Evolutionary conservation across 2,329 filamentous ascomycete genomes (phyloP).

Genomic region (Fusarium chuoi): DNA sequence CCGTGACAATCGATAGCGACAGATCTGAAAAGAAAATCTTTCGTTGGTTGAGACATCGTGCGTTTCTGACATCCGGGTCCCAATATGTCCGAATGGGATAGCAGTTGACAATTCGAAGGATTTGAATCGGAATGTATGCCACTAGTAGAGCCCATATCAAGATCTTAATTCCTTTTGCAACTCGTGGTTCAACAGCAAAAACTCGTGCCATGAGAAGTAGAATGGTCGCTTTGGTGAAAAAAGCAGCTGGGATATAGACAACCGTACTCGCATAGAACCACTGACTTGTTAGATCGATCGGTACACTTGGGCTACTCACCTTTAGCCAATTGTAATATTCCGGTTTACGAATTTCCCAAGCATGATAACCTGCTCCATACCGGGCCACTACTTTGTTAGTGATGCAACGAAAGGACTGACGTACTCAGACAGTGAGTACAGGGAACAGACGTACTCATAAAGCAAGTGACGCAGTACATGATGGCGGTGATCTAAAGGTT

Average conservation of each 20-base stretch:
- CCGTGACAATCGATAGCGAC: conserved; percentile 28
- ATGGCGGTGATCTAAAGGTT: conserved; percentile 19
- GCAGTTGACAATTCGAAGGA: conserved; percentile 56
- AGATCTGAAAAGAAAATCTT: conserved; percentile 39
- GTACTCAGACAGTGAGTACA: too few species aligned
- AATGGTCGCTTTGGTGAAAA: conserved; percentile 40
- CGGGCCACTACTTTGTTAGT: conserved; percentile 31
- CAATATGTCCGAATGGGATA: conserved; percentile 55
- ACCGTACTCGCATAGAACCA: conserved; percentile 39
- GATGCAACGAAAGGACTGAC: neutral
- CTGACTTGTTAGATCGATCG: conserved; percentile 1
- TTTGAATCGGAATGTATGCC: conserved; percentile 25
- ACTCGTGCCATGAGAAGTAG: conserved; percentile 38
- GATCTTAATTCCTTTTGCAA: conserved; percentile 27
- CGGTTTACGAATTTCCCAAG: conserved; percentile 31
- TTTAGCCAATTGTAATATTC: conserved; percentile 37
- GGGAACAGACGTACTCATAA: conserved; percentile 21
- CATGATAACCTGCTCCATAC: conserved; percentile 34
- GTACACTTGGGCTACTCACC: neutral
- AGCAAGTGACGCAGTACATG: conserved; percentile 16
- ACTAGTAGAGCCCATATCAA: conserved; percentile 33
- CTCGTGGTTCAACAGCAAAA: conserved; percentile 27
- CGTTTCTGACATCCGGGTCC: conserved; percentile 39
- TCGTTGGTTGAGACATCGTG: conserved; percentile 51
- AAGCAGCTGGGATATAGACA: conserved; percentile 33